Evolutionary conservation across 2,329 filamentous ascomycete species (phyloP).

Genomic region (Aspergillus sergii): DNA sequence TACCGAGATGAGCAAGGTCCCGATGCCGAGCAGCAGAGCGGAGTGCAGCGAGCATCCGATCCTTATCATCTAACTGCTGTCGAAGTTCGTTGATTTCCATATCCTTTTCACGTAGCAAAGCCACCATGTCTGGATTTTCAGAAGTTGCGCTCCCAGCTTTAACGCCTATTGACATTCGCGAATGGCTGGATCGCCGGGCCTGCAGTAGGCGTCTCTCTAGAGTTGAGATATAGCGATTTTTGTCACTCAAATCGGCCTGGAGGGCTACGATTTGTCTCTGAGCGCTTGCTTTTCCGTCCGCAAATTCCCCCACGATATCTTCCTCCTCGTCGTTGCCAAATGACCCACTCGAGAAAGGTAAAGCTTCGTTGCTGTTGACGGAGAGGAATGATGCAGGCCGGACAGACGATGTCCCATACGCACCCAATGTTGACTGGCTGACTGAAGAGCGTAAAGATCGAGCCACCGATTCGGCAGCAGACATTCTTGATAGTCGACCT

Average conservation of each 20-base stretch:
- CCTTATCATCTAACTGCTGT: slow-evolving; percentile 88
- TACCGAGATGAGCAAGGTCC: slow-evolving; percentile 70
- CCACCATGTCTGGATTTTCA: slow-evolving; percentile 75
- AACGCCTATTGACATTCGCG: slow-evolving; percentile 75
- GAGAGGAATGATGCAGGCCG: slow-evolving; percentile 70
- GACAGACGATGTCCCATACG: slow-evolving; percentile 56
- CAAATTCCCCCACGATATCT: slow-evolving; percentile 77
- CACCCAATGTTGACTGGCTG: slow-evolving; percentile 61
- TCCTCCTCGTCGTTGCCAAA: slow-evolving; percentile 58
- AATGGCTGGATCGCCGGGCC: slow-evolving; percentile 85
- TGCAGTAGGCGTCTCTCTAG: slow-evolving; percentile 90
- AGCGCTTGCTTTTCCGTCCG: slow-evolving; percentile 80
- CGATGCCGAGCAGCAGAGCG: slow-evolving; percentile 82
- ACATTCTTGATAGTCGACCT: slow-evolving; percentile 65
- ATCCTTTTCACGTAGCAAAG: slow-evolving; percentile 83
- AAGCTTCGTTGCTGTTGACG: slow-evolving; percentile 46
- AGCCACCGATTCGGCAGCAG: slow-evolving; percentile 45
- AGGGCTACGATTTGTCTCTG: slow-evolving; percentile 86
- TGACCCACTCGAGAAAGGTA: slow-evolving; percentile 34
- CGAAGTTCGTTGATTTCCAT: slow-evolving; percentile 89
- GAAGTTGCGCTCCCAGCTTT: slow-evolving; percentile 69
- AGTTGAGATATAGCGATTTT: slow-evolving; percentile 93
- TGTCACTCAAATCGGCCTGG: slow-evolving; percentile 93
- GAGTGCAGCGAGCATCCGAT: slow-evolving; percentile 86
- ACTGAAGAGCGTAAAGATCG: slow-evolving; percentile 70